Base-by-base conservation (phyloP, 306 rosid species). In the Cucurbita moschata region DNA sequence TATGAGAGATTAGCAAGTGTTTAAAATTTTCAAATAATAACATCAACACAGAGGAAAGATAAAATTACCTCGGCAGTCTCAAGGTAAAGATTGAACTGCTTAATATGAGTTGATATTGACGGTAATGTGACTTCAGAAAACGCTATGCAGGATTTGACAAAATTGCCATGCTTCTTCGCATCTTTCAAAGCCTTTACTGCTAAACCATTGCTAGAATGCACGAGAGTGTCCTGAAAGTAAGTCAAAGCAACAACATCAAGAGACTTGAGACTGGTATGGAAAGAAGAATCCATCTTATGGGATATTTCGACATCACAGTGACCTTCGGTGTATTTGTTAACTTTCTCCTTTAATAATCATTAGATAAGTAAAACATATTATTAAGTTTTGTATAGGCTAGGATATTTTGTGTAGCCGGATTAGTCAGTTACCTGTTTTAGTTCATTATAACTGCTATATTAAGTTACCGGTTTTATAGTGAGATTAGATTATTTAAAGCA, bases 91-190 rank as follows among this genome's bases (percentile, higher is more conserved):
- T 90, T 90, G 77, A 93, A 81, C 85, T 86, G 90, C 82, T 83
- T 83, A 53, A 50, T 84, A 59, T 42, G 88, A 77, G 82, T 50
- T 73, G 87, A 82, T 79, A 93, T 79, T 58, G 98, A 90, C 64
- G 97, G 98, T 79, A 90, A 80, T 62, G 97, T 93, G 81, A 89
- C 92, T 84, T 93, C 98, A 43, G 88, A 86, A 86, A 88, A 93
- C n/a, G 94, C 87, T 61, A 93, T 57, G 75, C 98, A 93, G 50
- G 98, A 84, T 80, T 87, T 93, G 77, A 93, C 73, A 77, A 93
- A 89, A 81, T 64, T 81, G 40, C 38, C 71, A 81, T 85, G 85
- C 55, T 77, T 82, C 73, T 70, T 78, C 26, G 78, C 81, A 77
- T 78, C 71, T 80, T 81, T 86, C 82, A 85, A 79, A 79, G 97